Base-by-base conservation (phyloP, 345 rosid genomes). In the Linum trigynum region DNA sequence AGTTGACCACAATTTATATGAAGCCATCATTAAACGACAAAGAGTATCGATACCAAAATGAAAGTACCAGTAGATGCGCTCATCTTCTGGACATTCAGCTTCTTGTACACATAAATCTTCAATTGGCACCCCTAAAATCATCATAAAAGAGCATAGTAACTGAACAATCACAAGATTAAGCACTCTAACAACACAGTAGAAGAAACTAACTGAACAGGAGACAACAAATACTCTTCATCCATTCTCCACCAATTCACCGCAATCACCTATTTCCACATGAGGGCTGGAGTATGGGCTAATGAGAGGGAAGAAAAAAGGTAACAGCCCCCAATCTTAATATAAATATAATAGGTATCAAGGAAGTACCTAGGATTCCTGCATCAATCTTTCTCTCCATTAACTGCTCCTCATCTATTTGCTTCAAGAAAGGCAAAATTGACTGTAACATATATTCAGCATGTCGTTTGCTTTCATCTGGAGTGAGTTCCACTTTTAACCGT, bases 331-430 rank as follows among this genome's bases (percentile, higher is more conserved):
- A 23, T 23, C 32, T 23, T 23, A 23, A 23, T 23, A 23, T 23
- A 23, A 23, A 8, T 41, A 41, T 8, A 23, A 45, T 45, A 45
- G 7, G 16, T 38, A 1, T 2, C 42, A n/a, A 66, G 61, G 53
- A 68, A 63, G 17, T 79, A 85, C 90, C 90, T 61, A 1, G 69
- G 45, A 72, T 73, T 50, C 71, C 70, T 4, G 89, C 85, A 67
- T 85, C 90, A 11, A 69, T 10, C 45, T 73, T 37, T 74, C 57
- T 76, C 77, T 87, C 95, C 2, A 43, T 42, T 12, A 60, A 65
- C 71, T 90, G 95, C n/a, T 79, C 84, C 50, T 69, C 65, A 64
- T 78, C 66, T 35, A 85, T 64, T n/a, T 82, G 81, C 62, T 69
- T 79, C 64, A 83, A 36, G 65, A 64, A 65, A 2, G 96, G 89